Evolutionary conservation across 2,329 filamentous ascomycete species (phyloP).

Genomic region (Fusarium sp.): DNA sequence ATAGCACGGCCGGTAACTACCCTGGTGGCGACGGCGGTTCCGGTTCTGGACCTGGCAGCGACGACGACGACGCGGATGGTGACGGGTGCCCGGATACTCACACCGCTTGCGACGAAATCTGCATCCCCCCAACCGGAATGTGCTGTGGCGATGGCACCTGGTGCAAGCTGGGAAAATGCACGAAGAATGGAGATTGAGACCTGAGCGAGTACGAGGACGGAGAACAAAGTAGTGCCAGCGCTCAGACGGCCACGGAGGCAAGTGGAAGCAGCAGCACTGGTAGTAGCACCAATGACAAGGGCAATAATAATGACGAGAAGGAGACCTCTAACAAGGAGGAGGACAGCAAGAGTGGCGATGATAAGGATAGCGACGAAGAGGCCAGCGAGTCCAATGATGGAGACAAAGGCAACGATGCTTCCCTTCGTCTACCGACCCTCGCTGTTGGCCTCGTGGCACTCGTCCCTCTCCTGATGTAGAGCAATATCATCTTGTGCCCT

Average conservation of each 20-base stretch:
- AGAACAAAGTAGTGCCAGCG: neutral
- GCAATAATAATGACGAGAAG: neutral
- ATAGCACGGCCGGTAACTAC: neutral
- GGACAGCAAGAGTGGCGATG: neutral
- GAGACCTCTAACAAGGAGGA: neutral
- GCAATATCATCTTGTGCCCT: neutral
- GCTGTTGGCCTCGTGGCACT: neutral
- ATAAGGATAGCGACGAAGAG: neutral
- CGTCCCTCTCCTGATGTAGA: neutral
- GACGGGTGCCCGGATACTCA: neutral
- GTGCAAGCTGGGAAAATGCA: neutral
- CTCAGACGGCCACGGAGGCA: neutral
- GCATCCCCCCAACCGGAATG: neutral
- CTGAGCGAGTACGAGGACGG: neutral
- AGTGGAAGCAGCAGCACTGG: neutral
- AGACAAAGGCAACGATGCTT: neutral
- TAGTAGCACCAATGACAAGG: neutral
- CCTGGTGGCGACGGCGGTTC: neutral
- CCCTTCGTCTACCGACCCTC: neutral
- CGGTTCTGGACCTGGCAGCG: neutral
- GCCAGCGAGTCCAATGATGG: neutral
- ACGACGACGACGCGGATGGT: neutral
- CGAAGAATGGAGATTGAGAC: neutral
- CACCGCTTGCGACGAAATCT: neutral
- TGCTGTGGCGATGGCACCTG: neutral